Evolutionary conservation across 768 basidiomycete genomes (phyloP), one percentile per base, ranked within the genome.

Genomic region (Lactifluus pinguis): DNA sequence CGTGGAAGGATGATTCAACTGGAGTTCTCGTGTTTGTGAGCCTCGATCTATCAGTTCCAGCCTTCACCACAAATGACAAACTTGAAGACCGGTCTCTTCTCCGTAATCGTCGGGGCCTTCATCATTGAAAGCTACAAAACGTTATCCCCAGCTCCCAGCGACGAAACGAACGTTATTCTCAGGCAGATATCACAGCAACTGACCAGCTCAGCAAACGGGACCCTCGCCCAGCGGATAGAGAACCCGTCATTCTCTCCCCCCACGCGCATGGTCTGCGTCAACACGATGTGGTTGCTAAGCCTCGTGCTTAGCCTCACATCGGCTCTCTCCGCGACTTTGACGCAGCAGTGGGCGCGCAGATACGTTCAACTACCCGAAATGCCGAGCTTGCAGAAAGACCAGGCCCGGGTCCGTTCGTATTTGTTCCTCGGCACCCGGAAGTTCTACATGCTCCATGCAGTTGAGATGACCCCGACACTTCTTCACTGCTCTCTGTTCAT

Each of bases 401-500:
- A 75, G 11, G 77, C 76, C 0, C 69, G 73, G n/a, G n/a, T 79
- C 2, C 73, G 75, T 29, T 52, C 55, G 10, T 53, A 41, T 49
- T 71, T 77, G 7, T 79, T 73, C 61, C 68, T 72, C 44, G 76
- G 76, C 34, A 63, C 79, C 32, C 70, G 71, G 30, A 68, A 64
- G 32, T 81, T 76, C 65, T 65, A 67, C 8, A 73, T 81, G 69
- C 66, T 71, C 6, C 65, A 70, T 1, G 67, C 79, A 17, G 75
- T 80, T 7, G 73, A 76, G 30, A 62, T 70, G 14, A 75, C 79
- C n/a, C 79, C 79, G 0, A 69, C 75, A 30, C 73, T 81, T 11
- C 73, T 82, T 19, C 80, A 82, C 63, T 77, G n/a, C 13, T 77
- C 79, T 4, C 69, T 81, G 15, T 72, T 78, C 34, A 69, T 81